Conservation (phyloP, 1,139 yeast species). For the Pichia kudriavzevii region DNA sequence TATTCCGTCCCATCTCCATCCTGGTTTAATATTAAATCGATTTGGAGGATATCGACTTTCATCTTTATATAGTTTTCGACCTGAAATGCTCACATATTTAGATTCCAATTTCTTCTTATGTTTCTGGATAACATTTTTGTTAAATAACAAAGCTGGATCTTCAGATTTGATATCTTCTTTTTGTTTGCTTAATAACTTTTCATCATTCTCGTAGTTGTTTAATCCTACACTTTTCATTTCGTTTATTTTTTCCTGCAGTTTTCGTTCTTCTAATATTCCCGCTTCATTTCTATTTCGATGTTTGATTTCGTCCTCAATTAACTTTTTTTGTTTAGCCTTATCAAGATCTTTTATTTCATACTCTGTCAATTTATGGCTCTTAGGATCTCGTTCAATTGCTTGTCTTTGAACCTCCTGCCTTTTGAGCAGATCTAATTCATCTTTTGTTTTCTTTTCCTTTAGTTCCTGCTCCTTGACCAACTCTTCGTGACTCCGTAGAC, state of each 20-base stretch:
- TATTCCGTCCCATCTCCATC: constrained; percentile 88
- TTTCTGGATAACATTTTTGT: constrained; percentile 16
- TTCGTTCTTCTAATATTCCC: constrained; percentile 3
- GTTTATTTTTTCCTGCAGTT: constrained; percentile 10
- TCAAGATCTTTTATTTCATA: constrained; percentile 1
- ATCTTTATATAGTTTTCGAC: constrained; percentile 44
- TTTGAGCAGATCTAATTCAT: constrained; percentile 14
- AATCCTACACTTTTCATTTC: constrained; percentile 22
- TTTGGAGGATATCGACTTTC: constrained; percentile 45
- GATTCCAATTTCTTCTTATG: constrained; percentile 11
- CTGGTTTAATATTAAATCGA: constrained; percentile 71
- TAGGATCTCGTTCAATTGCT: constrained; percentile 54
- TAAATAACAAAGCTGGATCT: constrained; percentile 61
- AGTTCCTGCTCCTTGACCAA: constrained; percentile 12
- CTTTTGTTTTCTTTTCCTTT: constrained; percentile 19
- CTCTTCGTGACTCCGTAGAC: constrained; percentile 16
- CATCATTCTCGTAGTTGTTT: constrained; percentile 32
- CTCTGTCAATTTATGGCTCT: constrained; percentile 34
- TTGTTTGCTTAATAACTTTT: constrained; percentile 32
- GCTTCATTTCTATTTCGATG: constrained; percentile 27
- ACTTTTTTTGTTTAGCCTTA: constrained; percentile 33
- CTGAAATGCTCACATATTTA: constrained; percentile 29
- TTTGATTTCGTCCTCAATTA: constrained; percentile 30
- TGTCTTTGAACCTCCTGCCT: not conserved
- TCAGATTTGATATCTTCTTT: constrained; percentile 39